phyloP scores from a whole-genome alignment of 179 eudicot species.

The Heliamphora pulchella region DNA sequence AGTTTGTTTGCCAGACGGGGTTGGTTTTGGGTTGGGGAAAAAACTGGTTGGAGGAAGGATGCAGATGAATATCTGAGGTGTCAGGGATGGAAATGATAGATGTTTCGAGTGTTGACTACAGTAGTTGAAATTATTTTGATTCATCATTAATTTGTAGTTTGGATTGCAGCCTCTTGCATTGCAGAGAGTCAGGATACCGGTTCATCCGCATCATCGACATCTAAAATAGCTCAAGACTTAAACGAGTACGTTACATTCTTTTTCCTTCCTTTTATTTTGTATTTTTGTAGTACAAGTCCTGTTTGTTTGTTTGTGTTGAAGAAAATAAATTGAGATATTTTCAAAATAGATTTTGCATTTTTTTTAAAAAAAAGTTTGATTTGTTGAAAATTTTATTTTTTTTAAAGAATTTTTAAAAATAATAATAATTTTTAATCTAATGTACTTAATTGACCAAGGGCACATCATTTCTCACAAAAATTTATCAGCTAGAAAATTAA shows the following conservation, averaged over 20 bases:
- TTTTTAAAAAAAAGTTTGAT: too few relatives aligned
- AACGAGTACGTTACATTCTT: constrained; percentile 46
- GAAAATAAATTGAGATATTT: too few relatives aligned
- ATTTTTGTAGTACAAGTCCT: too few relatives aligned
- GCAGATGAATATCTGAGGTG: neutral
- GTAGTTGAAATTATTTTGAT: constrained; percentile 8
- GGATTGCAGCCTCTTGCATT: constrained; percentile 42
- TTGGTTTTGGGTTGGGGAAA: neutral
- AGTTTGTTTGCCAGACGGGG: too few relatives aligned
- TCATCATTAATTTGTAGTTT: constrained; percentile 10
- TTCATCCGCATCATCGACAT: constrained; percentile 50
- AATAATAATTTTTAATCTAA: too few relatives aligned
- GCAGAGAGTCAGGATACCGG: constrained; percentile 61
- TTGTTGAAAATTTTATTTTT: too few relatives aligned
- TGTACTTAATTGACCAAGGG: too few relatives aligned
- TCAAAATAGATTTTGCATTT: too few relatives aligned
- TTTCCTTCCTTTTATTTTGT: neutral
- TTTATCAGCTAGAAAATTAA: too few relatives aligned
- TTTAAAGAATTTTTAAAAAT: too few relatives aligned
- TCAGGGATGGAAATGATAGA: neutral
- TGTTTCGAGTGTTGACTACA: neutral
- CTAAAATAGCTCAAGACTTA: constrained; percentile 56
- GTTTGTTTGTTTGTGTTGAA: too few relatives aligned
- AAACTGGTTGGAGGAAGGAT: neutral
- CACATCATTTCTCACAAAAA: too few relatives aligned